Conservation (phyloP, 306 rosid genomes). For the Vigna unguiculata region DNA sequence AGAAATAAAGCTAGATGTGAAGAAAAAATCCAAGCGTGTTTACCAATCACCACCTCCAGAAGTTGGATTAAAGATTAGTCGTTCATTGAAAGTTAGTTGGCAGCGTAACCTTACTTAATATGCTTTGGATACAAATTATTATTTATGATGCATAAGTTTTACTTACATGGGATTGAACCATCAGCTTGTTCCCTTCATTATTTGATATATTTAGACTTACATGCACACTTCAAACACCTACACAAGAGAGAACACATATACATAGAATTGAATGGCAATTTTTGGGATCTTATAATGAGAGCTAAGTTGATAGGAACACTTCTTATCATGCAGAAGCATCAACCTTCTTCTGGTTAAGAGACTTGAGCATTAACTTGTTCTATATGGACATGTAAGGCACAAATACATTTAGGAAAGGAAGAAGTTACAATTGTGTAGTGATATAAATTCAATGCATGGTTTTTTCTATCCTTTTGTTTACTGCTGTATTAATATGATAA, state of each 20-base stretch:
- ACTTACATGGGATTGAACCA: constrained; percentile 25
- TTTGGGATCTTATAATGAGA: background rate
- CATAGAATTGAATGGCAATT: background rate
- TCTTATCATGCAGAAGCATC: constrained; percentile 18
- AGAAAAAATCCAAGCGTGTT: constrained; percentile 87
- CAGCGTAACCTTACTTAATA: constrained; percentile 47
- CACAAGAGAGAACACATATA: background rate
- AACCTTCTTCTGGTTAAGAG: background rate
- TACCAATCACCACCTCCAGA: constrained; percentile 91
- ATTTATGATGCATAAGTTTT: constrained; percentile 22
- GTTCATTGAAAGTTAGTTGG: constrained; percentile 90
- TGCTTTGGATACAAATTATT: constrained; percentile 22
- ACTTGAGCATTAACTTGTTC: background rate
- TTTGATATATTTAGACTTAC: background rate
- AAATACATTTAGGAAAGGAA: constrained; percentile 6
- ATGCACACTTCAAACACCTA: background rate
- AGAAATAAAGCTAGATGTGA: constrained; percentile 76
- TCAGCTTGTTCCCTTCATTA: constrained; percentile 9
- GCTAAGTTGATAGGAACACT: background rate
- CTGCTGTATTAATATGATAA: constrained; percentile 6
- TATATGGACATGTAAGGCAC: constrained; percentile 4
- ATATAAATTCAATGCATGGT: constrained; percentile 18
- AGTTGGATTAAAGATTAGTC: constrained; percentile 93
- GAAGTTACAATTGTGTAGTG: constrained; percentile 12
- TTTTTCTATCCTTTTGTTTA: constrained; percentile 18